phyloP scores from a whole-genome alignment of 768 basidiomycete species.

The Boletus pseudopeckii region DNA sequence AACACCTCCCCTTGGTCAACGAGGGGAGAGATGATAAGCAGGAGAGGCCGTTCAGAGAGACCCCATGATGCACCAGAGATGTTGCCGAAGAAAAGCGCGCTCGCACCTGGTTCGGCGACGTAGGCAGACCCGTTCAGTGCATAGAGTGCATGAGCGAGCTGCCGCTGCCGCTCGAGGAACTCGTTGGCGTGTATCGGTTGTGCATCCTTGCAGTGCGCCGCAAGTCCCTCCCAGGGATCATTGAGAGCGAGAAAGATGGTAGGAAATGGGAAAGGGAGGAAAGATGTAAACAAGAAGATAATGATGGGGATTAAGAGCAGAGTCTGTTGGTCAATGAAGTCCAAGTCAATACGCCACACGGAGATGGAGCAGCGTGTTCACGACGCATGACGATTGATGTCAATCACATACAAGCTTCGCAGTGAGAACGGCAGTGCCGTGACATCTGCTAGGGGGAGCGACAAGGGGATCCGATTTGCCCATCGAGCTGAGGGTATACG shows the following conservation, averaged over 20 bases:
- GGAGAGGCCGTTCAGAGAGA: slow-evolving; percentile 75
- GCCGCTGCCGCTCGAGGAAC: slow-evolving; percentile 50
- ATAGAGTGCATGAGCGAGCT: slow-evolving; percentile 48
- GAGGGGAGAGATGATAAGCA: slow-evolving; percentile 58
- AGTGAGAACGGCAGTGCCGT: background rate
- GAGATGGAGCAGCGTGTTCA: background rate
- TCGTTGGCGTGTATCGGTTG: slow-evolving; percentile 47
- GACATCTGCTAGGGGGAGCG: background rate
- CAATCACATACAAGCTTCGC: slow-evolving; percentile 14
- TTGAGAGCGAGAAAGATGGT: background rate
- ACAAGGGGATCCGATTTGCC: background rate
- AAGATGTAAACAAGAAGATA: slow-evolving; percentile 3
- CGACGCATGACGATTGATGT: background rate
- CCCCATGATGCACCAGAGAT: slow-evolving; percentile 60
- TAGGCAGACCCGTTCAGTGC: slow-evolving; percentile 60
- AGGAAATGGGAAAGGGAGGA: background rate
- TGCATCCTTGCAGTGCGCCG: slow-evolving; percentile 45
- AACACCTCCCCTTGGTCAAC: slow-evolving; percentile 24
- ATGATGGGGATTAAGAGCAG: slow-evolving; percentile 7
- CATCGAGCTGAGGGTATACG: slow-evolving; percentile 2
- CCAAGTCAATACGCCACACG: background rate
- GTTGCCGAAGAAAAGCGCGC: slow-evolving; percentile 69
- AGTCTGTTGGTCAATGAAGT: slow-evolving; percentile 6
- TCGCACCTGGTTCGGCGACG: slow-evolving; percentile 77
- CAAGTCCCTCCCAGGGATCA: slow-evolving; percentile 26